phyloP scores from a whole-genome alignment of 2,329 filamentous ascomycete genomes.

The Cercospora sp. region DNA sequence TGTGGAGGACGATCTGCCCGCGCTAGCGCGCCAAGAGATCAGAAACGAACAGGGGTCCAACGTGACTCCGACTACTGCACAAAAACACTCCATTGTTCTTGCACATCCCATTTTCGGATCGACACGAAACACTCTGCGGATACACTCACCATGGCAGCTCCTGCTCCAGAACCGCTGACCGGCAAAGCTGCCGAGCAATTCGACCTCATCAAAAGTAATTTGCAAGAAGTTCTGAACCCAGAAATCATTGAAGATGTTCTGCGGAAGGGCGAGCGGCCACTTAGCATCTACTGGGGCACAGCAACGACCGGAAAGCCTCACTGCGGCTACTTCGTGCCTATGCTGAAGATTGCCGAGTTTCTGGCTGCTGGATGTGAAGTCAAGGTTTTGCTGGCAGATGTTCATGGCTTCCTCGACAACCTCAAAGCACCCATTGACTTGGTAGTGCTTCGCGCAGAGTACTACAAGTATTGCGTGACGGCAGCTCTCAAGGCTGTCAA shows the following conservation, averaged over 20 bases:
- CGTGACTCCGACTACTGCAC: slow-evolving; percentile 2
- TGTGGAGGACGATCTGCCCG: not conserved
- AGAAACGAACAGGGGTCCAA: slow-evolving; percentile 5
- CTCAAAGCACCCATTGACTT: slow-evolving; percentile 74
- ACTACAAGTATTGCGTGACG: slow-evolving; percentile 77
- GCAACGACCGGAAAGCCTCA: slow-evolving; percentile 86
- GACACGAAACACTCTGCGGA: not conserved
- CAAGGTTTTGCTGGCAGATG: slow-evolving; percentile 46
- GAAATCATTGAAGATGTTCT: slow-evolving; percentile 77
- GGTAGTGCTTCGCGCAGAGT: slow-evolving; percentile 76
- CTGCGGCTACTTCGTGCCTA: slow-evolving; percentile 84
- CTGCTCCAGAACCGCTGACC: slow-evolving; percentile 8
- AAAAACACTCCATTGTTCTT: slow-evolving; percentile 1
- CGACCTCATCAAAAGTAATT: slow-evolving; percentile 73
- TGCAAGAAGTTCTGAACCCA: slow-evolving; percentile 74
- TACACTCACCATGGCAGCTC: not conserved
- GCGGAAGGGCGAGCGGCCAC: slow-evolving; percentile 66
- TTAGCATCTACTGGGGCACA: slow-evolving; percentile 86
- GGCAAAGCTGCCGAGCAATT: slow-evolving; percentile 59
- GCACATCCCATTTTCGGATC: not conserved
- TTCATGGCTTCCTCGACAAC: slow-evolving; percentile 65
- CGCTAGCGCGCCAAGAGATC: not conserved
- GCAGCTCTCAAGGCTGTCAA: slow-evolving; percentile 73
- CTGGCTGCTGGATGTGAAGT: slow-evolving; percentile 78
- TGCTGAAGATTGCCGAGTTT: slow-evolving; percentile 86